Conservation (phyloP, 345 rosid genomes). For the Eucalyptus albens region DNA sequence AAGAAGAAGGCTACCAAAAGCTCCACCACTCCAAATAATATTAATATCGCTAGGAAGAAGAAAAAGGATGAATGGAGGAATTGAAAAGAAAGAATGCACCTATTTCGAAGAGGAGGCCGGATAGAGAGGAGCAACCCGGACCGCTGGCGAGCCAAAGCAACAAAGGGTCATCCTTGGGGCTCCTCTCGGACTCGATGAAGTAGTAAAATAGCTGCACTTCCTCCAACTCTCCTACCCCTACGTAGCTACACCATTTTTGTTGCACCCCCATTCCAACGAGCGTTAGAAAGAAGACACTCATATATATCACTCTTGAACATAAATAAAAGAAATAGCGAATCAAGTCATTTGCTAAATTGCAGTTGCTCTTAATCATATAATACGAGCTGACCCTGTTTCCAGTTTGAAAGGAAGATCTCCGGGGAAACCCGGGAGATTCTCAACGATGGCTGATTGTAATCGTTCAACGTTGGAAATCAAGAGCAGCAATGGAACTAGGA, state of each 20-base stretch:
- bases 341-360: background rate
- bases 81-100: background rate
- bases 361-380: too few species aligned
- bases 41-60: background rate
- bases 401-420: too few species aligned
- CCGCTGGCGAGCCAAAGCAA: constrained; percentile 14
- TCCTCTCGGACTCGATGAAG: constrained; percentile 3
- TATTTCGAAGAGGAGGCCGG: background rate
- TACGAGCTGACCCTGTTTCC: too few species aligned
- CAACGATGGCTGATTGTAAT: too few species aligned
- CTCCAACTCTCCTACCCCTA: constrained; percentile 7
- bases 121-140: constrained; percentile 13
- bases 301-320: background rate
- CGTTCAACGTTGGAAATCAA: too few species aligned
- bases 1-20: background rate
- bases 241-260: background rate
- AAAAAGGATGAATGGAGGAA: background rate
- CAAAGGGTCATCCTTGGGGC: constrained; percentile 8
- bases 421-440: too few species aligned
- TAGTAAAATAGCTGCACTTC: constrained; percentile 8
- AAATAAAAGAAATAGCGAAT: background rate
- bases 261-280: background rate
- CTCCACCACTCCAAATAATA: background rate
- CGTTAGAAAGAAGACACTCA: background rate
- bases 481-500: too few species aligned